A percentile compares a stretch with the other conserved stretches of the same genome.
phyloP scores from a whole-genome alignment of 768 basidiomycete genomes.

The Clavulina sp. region DNA sequence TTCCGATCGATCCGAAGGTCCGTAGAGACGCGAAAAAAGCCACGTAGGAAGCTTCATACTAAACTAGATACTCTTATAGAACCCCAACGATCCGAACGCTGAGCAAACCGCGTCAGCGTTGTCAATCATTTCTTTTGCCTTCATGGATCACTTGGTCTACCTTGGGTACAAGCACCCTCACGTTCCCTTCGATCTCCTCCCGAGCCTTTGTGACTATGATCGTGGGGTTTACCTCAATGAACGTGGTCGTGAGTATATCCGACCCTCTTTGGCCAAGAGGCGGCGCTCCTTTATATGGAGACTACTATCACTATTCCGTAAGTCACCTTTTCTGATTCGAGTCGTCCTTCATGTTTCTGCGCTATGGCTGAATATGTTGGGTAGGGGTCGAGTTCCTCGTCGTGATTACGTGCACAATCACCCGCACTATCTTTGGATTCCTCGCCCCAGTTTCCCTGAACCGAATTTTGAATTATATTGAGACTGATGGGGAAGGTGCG shows the following conservation, averaged over 20 bases:
- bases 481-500: background rate
- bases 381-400: too few relatives aligned
- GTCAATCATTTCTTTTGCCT: slow-evolving; percentile 30
- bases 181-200: slow-evolving; percentile 26
- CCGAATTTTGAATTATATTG: background rate
- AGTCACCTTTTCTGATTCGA: too few relatives aligned
- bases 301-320: slow-evolving; percentile 13
- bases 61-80: slow-evolving; percentile 13
- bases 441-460: too few relatives aligned
- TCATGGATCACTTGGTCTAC: slow-evolving; percentile 34
- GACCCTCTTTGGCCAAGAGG: slow-evolving; percentile 14
- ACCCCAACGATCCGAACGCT: slow-evolving; percentile 22
- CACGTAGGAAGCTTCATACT: too few relatives aligned
- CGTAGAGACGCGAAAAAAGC: too few relatives aligned
- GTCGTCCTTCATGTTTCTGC: too few relatives aligned
- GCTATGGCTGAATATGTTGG: too few relatives aligned
- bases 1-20: slow-evolving; percentile 38
- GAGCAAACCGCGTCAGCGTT: slow-evolving; percentile 35
- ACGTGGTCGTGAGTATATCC: background rate
- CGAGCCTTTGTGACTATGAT: slow-evolving; percentile 30
- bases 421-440: too few relatives aligned
- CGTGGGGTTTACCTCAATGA: slow-evolving; percentile 16
- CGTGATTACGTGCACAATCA: too few relatives aligned
- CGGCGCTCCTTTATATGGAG: slow-evolving; percentile 16
- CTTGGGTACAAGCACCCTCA: slow-evolving; percentile 24